Evolutionary conservation across 495 filamentous ascomycete species (phyloP).

Genomic region (Penicillium goetzii): DNA sequence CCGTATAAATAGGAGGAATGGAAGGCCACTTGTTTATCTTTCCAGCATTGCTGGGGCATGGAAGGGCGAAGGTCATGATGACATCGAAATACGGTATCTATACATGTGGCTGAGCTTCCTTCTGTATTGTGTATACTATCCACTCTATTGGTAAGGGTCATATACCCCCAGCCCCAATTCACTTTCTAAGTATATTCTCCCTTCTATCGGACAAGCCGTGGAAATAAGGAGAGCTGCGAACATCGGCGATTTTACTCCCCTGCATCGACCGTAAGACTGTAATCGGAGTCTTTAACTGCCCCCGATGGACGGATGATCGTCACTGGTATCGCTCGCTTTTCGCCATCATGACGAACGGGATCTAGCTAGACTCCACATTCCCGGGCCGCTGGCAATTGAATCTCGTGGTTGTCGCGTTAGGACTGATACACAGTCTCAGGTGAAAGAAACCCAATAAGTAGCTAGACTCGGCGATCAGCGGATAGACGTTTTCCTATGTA

Average conservation of each 20-base stretch:
- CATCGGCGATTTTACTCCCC: conserved; percentile 9
- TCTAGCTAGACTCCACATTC: conserved; percentile 21
- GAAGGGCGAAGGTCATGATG: conserved; percentile 23
- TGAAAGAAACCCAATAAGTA: not conserved
- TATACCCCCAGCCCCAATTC: not conserved
- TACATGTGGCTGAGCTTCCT: conserved; percentile 2
- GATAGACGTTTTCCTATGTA: not conserved
- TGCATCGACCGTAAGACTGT: not conserved
- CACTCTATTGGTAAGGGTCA: not conserved
- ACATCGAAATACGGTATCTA: conserved; percentile 19
- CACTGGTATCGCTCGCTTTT: conserved; percentile 10
- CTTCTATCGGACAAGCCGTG: not conserved
- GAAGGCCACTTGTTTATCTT: not conserved
- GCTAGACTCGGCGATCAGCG: conserved; percentile 1
- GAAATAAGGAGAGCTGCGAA: conserved; percentile 8
- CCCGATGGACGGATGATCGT: conserved; percentile 25
- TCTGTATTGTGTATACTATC: too few species aligned
- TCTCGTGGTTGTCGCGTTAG: not conserved
- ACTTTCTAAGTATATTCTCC: not conserved
- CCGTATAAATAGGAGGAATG: not conserved
- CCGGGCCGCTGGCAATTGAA: not conserved
- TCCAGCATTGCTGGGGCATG: conserved; percentile 2
- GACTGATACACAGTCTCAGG: not conserved
- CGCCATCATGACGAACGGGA: conserved; percentile 30
- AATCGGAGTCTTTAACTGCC: not conserved